Conservation (phyloP, 129 eudicot species). For the Arctium minus region DNA sequence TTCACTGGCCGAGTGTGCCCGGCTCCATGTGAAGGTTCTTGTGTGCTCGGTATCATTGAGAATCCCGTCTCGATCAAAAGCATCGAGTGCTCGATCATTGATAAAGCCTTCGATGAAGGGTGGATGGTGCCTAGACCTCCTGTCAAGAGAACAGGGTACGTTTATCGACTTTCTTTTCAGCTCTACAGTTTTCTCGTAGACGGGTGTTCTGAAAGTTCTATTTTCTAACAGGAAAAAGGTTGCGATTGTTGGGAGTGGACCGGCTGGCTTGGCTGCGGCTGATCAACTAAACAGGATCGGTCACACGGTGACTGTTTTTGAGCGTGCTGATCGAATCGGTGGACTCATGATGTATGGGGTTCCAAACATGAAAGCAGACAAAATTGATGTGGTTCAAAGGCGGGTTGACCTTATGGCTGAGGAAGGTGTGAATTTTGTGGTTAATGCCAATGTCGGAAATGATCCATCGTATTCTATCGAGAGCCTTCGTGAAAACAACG, state of each 20-base stretch:
- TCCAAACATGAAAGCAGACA: conserved; percentile 98
- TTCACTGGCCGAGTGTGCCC: conserved; percentile 99
- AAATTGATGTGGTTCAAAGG: conserved; percentile 77
- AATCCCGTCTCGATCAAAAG: conserved; percentile 93
- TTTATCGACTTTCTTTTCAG: neutral
- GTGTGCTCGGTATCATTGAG: conserved; percentile 98
- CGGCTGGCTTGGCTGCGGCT: conserved; percentile 99
- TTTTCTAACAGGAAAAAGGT: conserved; percentile 66
- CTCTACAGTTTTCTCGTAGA: neutral
- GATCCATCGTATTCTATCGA: conserved; percentile 74
- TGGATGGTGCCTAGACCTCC: conserved; percentile 99
- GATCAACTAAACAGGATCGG: conserved; percentile 88
- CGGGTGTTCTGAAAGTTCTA: neutral
- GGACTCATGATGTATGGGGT: conserved; percentile 99
- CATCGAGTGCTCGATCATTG: conserved; percentile 94
- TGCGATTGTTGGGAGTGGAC: conserved; percentile 95
- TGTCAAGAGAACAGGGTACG: conserved; percentile 75
- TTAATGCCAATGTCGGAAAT: conserved; percentile 77
- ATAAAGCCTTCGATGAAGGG: conserved; percentile 96
- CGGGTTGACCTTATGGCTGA: conserved; percentile 85
- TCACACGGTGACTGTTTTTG: conserved; percentile 86
- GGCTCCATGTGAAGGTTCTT: conserved; percentile 98
- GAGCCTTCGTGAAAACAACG: conserved; percentile 64
- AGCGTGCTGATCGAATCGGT: conserved; percentile 96
- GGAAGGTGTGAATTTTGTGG: conserved; percentile 92